phyloP scores from a whole-genome alignment of 306 rosid genomes.

The Ochetophila trinervis region DNA sequence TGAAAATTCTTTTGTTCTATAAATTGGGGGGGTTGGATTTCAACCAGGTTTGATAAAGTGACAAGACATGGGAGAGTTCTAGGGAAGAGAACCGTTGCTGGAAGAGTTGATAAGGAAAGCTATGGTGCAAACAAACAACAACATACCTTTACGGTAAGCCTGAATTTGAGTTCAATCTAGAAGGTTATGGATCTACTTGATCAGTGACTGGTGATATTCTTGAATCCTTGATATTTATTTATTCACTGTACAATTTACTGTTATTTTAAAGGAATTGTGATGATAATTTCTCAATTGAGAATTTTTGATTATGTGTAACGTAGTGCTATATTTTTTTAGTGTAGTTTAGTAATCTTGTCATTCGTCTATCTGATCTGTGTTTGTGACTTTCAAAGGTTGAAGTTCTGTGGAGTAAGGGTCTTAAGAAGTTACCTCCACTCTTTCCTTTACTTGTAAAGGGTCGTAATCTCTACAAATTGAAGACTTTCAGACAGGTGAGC shows the following conservation, averaged over 20 bases:
- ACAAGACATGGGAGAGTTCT: slow-evolving; percentile 47
- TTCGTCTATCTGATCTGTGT: slow-evolving; percentile 11
- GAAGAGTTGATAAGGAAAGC: slow-evolving; percentile 77
- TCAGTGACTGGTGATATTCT: not conserved
- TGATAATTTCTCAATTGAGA: not conserved
- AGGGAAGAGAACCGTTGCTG: slow-evolving; percentile 72
- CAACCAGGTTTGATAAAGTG: slow-evolving; percentile 60
- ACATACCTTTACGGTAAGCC: slow-evolving; percentile 77
- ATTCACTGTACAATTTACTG: not conserved
- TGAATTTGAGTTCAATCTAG: not conserved
- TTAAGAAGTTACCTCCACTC: slow-evolving; percentile 49
- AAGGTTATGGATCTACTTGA: not conserved
- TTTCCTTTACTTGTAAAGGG: slow-evolving; percentile 80
- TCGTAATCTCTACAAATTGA: slow-evolving; percentile 71
- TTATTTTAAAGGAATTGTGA: not conserved
- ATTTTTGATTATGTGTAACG: not conserved
- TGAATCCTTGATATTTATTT: not conserved
- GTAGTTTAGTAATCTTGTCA: not conserved
- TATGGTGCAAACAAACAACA: slow-evolving; percentile 80
- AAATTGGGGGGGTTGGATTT: slow-evolving; percentile 13
- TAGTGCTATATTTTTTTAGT: not conserved
- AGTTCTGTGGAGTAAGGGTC: slow-evolving; percentile 76
- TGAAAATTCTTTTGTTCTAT: slow-evolving; percentile 9
- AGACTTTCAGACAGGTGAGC: slow-evolving; percentile 69
- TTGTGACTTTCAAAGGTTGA: slow-evolving; percentile 53